phyloP scores from a whole-genome alignment of 2,329 filamentous ascomycete genomes.

The Samsoniella hepiali region DNA sequence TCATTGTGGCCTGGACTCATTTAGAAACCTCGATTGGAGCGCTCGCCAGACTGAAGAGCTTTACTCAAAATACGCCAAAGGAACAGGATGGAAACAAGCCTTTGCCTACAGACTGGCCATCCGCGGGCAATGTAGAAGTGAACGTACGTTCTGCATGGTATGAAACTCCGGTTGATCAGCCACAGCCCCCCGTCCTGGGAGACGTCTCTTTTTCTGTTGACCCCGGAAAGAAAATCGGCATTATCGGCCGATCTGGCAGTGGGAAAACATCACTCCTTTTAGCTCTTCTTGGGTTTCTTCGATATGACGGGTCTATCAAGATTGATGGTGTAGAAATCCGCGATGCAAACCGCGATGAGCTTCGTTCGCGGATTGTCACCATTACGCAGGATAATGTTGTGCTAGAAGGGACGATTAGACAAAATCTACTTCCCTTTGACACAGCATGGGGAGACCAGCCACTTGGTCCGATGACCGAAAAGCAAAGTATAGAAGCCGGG shows the following conservation, averaged over 20 bases:
- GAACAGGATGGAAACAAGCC: neutral
- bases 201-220: neutral
- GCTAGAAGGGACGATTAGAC: neutral
- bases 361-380: conserved; percentile 7
- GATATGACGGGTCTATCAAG: neutral
- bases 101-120: neutral
- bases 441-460: neutral
- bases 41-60: neutral
- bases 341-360: neutral
- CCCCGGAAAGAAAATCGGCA: neutral
- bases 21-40: conserved; percentile 3
- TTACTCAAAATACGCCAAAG: neutral
- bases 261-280: conserved; percentile 5
- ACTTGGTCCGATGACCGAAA: neutral
- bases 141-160: neutral
- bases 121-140: neutral
- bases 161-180: neutral
- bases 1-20: neutral
- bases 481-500: neutral
- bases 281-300: neutral
- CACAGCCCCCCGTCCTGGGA: neutral
- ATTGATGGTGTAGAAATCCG: conserved; percentile 12
- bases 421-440: conserved; percentile 8
- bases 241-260: neutral
- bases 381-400: conserved; percentile 1